Evolutionary conservation across 1,284 basidiomycete species (phyloP).

Genomic region (Ceratobasidium sp.): DNA sequence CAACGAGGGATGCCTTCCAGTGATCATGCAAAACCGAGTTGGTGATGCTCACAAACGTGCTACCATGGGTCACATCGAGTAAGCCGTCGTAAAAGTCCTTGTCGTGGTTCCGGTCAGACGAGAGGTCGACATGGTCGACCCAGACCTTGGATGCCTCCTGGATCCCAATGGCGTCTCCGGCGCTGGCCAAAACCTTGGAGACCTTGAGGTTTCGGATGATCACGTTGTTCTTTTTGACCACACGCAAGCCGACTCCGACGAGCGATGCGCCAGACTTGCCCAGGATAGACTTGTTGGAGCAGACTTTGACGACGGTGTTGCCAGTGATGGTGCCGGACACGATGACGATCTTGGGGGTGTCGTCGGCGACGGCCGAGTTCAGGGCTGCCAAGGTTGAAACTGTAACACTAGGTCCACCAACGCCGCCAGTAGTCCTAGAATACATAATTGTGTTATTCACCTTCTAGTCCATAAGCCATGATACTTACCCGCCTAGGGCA

Average conservation of each 20-base stretch:
- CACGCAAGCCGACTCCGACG: conserved; percentile 60
- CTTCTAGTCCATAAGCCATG: too few species aligned
- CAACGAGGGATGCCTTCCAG: conserved; percentile 62
- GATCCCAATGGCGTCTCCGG: conserved; percentile 62
- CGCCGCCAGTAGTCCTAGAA: conserved; percentile 28
- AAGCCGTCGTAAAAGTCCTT: conserved; percentile 54
- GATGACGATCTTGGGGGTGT: conserved; percentile 62
- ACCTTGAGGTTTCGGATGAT: conserved; percentile 66
- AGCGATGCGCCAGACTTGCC: conserved; percentile 57
- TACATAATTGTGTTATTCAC: conserved; percentile 1
- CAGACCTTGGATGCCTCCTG: conserved; percentile 63
- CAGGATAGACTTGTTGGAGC: conserved; percentile 62
- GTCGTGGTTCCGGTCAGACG: conserved; percentile 60
- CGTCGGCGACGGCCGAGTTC: conserved; percentile 61
- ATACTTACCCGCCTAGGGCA: conserved; percentile 30
- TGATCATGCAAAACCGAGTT: conserved; percentile 60
- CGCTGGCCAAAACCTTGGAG: conserved; percentile 63
- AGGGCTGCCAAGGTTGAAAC: conserved; percentile 62
- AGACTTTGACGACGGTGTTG: conserved; percentile 60
- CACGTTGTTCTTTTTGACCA: conserved; percentile 61
- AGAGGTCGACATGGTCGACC: conserved; percentile 63
- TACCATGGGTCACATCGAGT: conserved; percentile 56
- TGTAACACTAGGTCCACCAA: conserved; percentile 54
- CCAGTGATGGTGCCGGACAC: conserved; percentile 62
- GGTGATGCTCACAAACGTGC: conserved; percentile 60